Conservation (phyloP, 164 flowering plant genomes). For the Malania oleifera region DNA sequence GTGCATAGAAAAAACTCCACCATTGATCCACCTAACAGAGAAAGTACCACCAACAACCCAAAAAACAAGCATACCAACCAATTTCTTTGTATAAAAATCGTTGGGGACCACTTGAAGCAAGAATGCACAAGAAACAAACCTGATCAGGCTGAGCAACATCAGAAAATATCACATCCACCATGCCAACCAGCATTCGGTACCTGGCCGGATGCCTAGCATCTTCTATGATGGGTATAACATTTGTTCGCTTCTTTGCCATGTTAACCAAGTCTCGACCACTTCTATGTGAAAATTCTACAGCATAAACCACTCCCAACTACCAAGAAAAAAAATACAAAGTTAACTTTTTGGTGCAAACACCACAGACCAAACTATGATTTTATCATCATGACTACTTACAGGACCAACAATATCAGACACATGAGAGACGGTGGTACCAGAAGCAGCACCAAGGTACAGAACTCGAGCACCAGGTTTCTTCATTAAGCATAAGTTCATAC, state of each 20-base stretch:
- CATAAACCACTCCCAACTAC: constrained; percentile 82
- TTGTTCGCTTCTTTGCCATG: constrained; percentile 96
- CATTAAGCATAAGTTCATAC: background rate
- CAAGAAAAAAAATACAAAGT: constrained; percentile 7
- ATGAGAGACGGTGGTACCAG: constrained; percentile 96
- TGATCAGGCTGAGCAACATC: constrained; percentile 99
- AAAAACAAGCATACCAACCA: too few relatives aligned
- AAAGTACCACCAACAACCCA: too few relatives aligned
- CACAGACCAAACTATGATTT: background rate
- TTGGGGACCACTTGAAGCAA: too few relatives aligned
- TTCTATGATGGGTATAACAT: constrained; percentile 88
- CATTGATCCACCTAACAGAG: background rate
- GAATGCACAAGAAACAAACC: constrained; percentile 36
- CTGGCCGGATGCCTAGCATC: constrained; percentile 96
- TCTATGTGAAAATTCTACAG: constrained; percentile 96
- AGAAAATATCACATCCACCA: constrained; percentile 90
- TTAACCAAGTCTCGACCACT: constrained; percentile 97
- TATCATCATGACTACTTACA: constrained; percentile 37
- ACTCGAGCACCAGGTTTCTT: constrained; percentile 86
- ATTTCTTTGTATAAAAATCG: too few relatives aligned
- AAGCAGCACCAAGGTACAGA: constrained; percentile 96
- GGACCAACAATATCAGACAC: constrained; percentile 98
- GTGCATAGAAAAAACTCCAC: background rate
- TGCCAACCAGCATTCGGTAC: constrained; percentile 90
- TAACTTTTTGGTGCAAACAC: background rate